Evolutionary conservation across 139 green algal genomes (phyloP), one percentile per base, ranked within the genome.

Genomic region (Edaphochlamys debaryana): DNA sequence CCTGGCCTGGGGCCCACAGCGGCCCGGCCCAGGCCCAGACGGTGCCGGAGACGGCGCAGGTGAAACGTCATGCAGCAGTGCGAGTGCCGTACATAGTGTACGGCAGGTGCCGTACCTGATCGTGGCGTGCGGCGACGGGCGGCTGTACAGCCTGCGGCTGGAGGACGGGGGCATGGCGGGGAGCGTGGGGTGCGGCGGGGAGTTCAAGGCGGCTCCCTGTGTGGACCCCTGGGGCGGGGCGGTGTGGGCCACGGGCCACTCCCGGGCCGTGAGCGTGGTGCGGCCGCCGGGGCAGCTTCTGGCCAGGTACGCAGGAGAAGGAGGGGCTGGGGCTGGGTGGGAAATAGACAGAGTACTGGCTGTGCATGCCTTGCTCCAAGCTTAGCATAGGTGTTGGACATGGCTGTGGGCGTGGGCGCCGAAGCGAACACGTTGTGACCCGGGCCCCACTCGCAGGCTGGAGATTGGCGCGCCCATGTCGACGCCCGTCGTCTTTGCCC

Each of bases 231-330:
- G 82, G 82, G 19, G 66, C 4, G 67, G 74, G 13, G 34, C 41
- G 0, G 68, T 87, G 67, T 87, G 83, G 83, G 75, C 58, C 5
- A 75, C 67, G n/a, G 50, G 73, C 34, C 83, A 87, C 58, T 68
- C 67, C n/a, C 67, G 83, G 19, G 36, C 48, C 1, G 13, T 84
- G 20, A 32, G 23, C 37, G 58, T 87, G 52, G 72, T 80, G 74
- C 50, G 66, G 52, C 71, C 67, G 52, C 38, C 60, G 34, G 50
- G 3, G 3, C 19, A 42, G 38, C 27, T 38, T 29, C 82, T 82
- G 32, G 50, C 45, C 27, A 68, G 78, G 78, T 84, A 20, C 7
- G 69, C 7, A 2, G 8, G 6, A 34, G 8, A 17, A 8, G 11
- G 45, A 9, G 13, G 13, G 13, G 62, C 62, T 9, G n/a, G n/a